Base-by-base conservation (phyloP, 768 basidiomycete genomes). In the Saitozyma podzolica region DNA sequence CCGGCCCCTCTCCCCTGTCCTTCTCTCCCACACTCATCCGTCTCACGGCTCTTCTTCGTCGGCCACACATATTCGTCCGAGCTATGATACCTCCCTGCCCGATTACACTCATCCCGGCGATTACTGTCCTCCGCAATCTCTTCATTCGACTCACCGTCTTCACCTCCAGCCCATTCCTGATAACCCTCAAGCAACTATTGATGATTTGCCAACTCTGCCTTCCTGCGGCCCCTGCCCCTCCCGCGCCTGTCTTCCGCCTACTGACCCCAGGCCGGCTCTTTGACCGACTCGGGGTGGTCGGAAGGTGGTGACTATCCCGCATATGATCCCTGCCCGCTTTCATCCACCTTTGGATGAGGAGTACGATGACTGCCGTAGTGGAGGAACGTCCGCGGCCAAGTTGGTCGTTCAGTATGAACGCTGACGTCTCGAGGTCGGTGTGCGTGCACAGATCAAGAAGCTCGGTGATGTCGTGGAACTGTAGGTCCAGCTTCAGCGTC, bases 321-420 rank as follows among this genome's bases (percentile, higher is more conserved):
- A 68, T 14, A 16, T 48, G 47, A 8, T 45, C 13, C 8, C 64
- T 50, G 9, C 68, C 66, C 7, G 58, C 41, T 14, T 61, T 61
- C 9, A 95, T 78, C 94, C 94, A 96, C 73, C 88, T 84, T 67
- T 89, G 85, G 56, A 94, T 90, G 39, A 97, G 83, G 20, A 92
- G 81, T 47, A 97, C 82, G 58, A 94, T 85, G 49, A 94, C 90
- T 16, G 93, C 90, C n/a, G 92, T 88, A 54, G 92, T 80, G 0
- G 94, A 95, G 63, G 92, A 94, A 70, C 96, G 84, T 9, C 95
- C 94, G 40, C 92, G 84, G 11, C 74, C 95, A 13, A 99, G 85
- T 74, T 99, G 96, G 71, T 94, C 96, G 73, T 98, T 99, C 42
- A 99, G 85, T 16, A 99, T 88, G 61, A 98, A 89, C 6, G 80